Evolutionary conservation across 2,329 filamentous ascomycete species (phyloP).

Genomic region (Setomelanomma holmii): DNA sequence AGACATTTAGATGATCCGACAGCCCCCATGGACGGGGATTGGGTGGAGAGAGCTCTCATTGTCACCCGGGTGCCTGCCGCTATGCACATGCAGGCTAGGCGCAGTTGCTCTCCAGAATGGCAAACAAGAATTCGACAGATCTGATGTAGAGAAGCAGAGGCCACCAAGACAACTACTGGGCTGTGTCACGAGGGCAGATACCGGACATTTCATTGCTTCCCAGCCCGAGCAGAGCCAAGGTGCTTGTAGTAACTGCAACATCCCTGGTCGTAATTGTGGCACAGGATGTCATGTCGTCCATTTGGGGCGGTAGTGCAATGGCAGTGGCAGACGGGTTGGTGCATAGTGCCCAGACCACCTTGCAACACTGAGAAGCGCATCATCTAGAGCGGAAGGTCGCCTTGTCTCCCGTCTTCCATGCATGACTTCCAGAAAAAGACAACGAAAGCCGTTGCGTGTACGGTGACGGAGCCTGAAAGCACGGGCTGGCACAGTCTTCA

Average conservation of each 20-base stretch:
- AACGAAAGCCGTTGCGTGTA: background rate
- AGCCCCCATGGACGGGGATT: constrained; percentile 27
- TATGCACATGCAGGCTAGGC: constrained; percentile 38
- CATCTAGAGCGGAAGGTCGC: constrained; percentile 14
- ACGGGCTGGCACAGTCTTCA: no score
- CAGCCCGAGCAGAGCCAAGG: constrained; percentile 20
- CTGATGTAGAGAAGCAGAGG: constrained; percentile 13
- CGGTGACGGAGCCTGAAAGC: no score
- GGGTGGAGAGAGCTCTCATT: constrained; percentile 34
- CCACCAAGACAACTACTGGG: constrained; percentile 12
- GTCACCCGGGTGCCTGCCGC: constrained; percentile 44
- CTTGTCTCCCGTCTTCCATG: constrained; percentile 23
- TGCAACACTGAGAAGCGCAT: constrained; percentile 20
- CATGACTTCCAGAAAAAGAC: constrained; percentile 26
- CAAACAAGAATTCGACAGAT: constrained; percentile 28
- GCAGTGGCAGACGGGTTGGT: constrained; percentile 27
- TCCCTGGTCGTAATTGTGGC: constrained; percentile 20
- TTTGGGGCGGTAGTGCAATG: constrained; percentile 14
- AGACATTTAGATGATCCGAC: constrained; percentile 41
- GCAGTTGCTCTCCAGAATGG: constrained; percentile 32
- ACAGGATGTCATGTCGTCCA: constrained; percentile 34
- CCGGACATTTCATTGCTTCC: constrained; percentile 14
- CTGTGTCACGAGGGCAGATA: constrained; percentile 22
- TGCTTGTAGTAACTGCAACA: constrained; percentile 22
- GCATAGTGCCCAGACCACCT: constrained; percentile 26